Evolutionary conservation across 192 early-diverging fungal species (phyloP).

Genomic region (Linnemannia elongata): DNA sequence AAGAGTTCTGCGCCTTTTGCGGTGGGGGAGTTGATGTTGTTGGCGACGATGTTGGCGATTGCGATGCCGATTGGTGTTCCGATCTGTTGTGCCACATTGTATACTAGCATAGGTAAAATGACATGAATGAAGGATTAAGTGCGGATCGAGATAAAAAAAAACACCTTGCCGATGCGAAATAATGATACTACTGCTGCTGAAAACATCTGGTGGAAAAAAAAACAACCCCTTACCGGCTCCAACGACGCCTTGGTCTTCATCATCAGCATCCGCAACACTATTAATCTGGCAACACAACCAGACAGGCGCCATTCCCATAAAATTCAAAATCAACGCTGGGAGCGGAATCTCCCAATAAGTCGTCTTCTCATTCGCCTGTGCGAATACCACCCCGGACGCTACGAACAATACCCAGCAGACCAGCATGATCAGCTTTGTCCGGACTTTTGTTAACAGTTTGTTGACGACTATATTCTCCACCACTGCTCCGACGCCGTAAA

Average conservation of each 20-base stretch:
- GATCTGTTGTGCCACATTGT: constrained; percentile 48
- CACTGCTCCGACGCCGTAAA: constrained; percentile 8
- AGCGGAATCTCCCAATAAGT: constrained; percentile 12
- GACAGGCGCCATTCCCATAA: constrained; percentile 15
- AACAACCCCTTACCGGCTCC: not conserved
- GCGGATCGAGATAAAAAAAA: not conserved
- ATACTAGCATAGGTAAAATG: constrained; percentile 7
- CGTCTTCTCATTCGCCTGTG: not conserved
- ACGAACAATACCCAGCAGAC: constrained; percentile 13
- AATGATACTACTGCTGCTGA: not conserved
- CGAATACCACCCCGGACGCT: not conserved
- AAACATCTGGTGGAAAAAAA: not conserved
- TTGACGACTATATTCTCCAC: not conserved
- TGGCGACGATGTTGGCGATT: constrained; percentile 46
- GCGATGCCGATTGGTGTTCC: constrained; percentile 57
- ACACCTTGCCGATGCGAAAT: not conserved
- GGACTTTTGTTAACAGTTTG: not conserved
- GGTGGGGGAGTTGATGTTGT: constrained; percentile 20
- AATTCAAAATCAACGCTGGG: constrained; percentile 7
- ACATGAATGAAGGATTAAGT: not conserved
- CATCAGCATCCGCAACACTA: constrained; percentile 13
- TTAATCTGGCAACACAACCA: constrained; percentile 21
- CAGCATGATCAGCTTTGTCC: constrained; percentile 19
- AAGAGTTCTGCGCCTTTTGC: constrained; percentile 26
- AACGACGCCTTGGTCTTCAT: constrained; percentile 18